A percentile compares a stretch with the other conserved stretches of the same genome.
Conservation (phyloP, 768 basidiomycete genomes). For the Stropharia rugosoannulata region DNA sequence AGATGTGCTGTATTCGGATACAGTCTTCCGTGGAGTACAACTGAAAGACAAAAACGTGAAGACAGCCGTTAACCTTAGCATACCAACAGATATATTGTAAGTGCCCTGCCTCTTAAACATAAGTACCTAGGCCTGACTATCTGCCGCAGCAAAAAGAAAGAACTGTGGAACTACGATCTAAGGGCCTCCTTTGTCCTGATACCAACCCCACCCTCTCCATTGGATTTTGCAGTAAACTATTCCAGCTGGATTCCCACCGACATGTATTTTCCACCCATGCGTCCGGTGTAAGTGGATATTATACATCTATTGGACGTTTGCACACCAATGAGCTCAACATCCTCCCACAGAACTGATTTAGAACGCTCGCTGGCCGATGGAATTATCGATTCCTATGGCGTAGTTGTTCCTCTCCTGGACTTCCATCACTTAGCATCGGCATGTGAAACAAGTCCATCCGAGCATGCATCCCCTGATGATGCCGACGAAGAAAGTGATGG, state of each 20-base stretch:
- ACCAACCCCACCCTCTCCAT: constrained; percentile 28
- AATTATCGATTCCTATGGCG: constrained; percentile 32
- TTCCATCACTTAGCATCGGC: constrained; percentile 26
- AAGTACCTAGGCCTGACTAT: background rate
- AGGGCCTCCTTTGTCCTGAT: constrained; percentile 36
- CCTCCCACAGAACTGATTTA: background rate
- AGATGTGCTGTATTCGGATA: constrained; percentile 23
- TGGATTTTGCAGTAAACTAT: constrained; percentile 27
- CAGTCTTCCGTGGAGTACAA: constrained; percentile 25
- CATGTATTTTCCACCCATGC: constrained; percentile 22
- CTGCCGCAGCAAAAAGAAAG: constrained; percentile 16
- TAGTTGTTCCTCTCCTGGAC: constrained; percentile 31
- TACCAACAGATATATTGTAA: constrained; percentile 33
- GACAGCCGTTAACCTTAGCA: constrained; percentile 21
- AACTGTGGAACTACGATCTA: constrained; percentile 30
- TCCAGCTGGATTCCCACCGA: constrained; percentile 29
- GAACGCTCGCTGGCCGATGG: constrained; percentile 20
- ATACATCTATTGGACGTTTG: background rate
- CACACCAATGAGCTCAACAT: background rate
- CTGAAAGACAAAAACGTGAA: constrained; percentile 24
- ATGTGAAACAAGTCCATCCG: constrained; percentile 8
- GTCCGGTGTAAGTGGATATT: constrained; percentile 23
- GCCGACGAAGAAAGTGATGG: background rate
- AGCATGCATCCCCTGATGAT: background rate
- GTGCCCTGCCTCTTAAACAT: constrained; percentile 3